These are phyloP conservation scores for Boletus patriciae DNA, from an alignment of 768 basidiomycete genomes.

Conservation along the genomic window DNA sequence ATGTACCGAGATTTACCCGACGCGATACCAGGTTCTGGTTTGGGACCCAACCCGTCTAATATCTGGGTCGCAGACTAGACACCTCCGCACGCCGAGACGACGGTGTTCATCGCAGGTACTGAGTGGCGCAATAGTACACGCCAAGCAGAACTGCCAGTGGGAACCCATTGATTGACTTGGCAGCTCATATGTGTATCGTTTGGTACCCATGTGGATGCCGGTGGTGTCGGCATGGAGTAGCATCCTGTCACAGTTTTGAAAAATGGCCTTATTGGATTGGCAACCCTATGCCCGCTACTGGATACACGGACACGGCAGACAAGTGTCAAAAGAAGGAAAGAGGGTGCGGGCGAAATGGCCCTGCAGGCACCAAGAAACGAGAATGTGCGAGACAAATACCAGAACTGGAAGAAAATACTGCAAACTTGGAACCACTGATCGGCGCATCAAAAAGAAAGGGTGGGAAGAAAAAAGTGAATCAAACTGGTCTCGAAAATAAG, in stretches of 20 bases:
- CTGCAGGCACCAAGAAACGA: constrained; percentile 1
- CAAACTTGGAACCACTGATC: background rate
- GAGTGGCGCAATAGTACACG: too few species aligned
- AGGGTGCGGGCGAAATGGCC: background rate
- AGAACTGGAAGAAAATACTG: background rate
- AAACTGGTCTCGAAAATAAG: background rate
- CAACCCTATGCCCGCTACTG: background rate
- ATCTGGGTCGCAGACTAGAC: too few species aligned
- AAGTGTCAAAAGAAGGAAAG: background rate
- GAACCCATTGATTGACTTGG: too few species aligned
- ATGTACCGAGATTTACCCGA: too few species aligned
- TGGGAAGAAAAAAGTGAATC: background rate
- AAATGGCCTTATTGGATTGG: background rate
- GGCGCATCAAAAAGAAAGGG: background rate
- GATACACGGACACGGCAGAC: background rate
- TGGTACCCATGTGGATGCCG: too few species aligned
- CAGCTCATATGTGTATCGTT: too few species aligned
- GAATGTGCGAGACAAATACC: background rate
- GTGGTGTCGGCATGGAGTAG: too few species aligned
- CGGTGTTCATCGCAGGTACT: too few species aligned
- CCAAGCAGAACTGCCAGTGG: too few species aligned
- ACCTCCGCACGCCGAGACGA: too few species aligned
- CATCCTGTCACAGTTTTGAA: background rate
- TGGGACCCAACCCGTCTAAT: too few species aligned
- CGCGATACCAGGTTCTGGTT: too few species aligned